A percentile compares a stretch with the other conserved stretches of the same genome.
These are phyloP conservation scores for Cyclaneusma minus DNA, from an alignment of 2,329 filamentous ascomycete genomes.

Conservation along the genomic window DNA sequence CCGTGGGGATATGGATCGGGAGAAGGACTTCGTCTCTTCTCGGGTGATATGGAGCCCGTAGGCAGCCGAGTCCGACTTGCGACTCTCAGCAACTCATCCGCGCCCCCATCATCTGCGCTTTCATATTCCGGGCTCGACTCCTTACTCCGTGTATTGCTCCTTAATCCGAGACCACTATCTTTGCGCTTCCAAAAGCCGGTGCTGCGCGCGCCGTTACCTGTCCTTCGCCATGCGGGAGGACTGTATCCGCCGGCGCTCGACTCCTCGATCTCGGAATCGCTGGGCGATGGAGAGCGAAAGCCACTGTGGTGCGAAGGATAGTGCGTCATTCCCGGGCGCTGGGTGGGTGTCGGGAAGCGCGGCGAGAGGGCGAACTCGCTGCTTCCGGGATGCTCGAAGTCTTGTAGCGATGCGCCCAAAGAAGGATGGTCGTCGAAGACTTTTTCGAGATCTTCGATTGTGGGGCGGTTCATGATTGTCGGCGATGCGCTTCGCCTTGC, in stretches of 20 bases:
- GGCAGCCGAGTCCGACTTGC: slow-evolving; percentile 24
- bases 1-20: slow-evolving; percentile 24
- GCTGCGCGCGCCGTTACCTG: slow-evolving; percentile 33
- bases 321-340: slow-evolving; percentile 27
- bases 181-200: slow-evolving; percentile 27
- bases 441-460: slow-evolving; percentile 29
- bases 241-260: no score
- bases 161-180: slow-evolving; percentile 19
- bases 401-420: slow-evolving; percentile 42
- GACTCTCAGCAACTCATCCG: slow-evolving; percentile 16
- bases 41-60: slow-evolving; percentile 34
- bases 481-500: slow-evolving; percentile 1
- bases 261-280: no score
- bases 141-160: slow-evolving; percentile 13
- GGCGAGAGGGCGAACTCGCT: slow-evolving; percentile 8
- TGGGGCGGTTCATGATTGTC: slow-evolving; percentile 13
- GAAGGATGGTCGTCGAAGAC: slow-evolving; percentile 42
- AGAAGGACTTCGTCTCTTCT: slow-evolving; percentile 39
- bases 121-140: slow-evolving; percentile 20
- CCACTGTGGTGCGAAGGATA: slow-evolving; percentile 44
- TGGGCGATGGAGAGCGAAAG: slow-evolving; percentile 30
- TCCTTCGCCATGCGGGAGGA: slow-evolving; percentile 35
- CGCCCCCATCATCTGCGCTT: slow-evolving; percentile 26
- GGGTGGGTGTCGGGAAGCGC: slow-evolving; percentile 28
- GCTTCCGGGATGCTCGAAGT: slow-evolving; percentile 40